Evolutionary conservation across 306 rosid species (phyloP), one percentile per base, ranked within the genome.

Genomic region (Cotoneaster glaucophyllus): DNA sequence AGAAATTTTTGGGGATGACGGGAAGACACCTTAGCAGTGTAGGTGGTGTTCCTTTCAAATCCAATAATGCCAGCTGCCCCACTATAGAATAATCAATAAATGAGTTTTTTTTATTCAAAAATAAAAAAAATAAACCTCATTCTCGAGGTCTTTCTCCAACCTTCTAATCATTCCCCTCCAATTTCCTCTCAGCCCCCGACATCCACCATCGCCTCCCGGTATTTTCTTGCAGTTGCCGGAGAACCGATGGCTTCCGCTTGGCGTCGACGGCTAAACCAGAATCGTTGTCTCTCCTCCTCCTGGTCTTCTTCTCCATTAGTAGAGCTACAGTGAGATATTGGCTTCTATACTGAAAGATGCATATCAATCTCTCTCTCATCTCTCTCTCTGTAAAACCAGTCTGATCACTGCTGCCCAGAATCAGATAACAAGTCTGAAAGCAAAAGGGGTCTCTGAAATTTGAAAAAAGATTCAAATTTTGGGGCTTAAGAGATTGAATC

Each of bases 271-370:
- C 74, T 41, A 74, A 63, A 56, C 80, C 86, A 70, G 87, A 85
- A 11, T 75, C 94, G 41, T 77, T 84, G 39, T 78, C 86, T 81
- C 86, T 89, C 64, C 84, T 89, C 64, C 85, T 86, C 71, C 95
- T 85, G 79, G 89, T 65, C 87, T 95, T 95, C 86, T 90, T 95
- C 84, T 92, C 99, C 96, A 88, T 74, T 73, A 95, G 68, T 80
- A 95, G 78, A 82, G 97, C 76, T 54, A 96, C 99, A 82, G 80
- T 95, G 97, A 66, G 97, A 86, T 81, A 95, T 92, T 43, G 97
- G 97, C 85, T 95, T 95, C 97, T 97, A 95, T 78, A 95, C 82
- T 81, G 97, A 92, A 67, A 95, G 88, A 92, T 89, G 97, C 97
- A 92, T 13, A 44, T 95, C 79, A 80, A 89, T 78, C 74, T 87